A percentile compares a stretch with the other conserved stretches of the same genome.
phyloP scores from a whole-genome alignment of 2,329 filamentous ascomycete genomes.

The Hymenoscyphus scutula region DNA sequence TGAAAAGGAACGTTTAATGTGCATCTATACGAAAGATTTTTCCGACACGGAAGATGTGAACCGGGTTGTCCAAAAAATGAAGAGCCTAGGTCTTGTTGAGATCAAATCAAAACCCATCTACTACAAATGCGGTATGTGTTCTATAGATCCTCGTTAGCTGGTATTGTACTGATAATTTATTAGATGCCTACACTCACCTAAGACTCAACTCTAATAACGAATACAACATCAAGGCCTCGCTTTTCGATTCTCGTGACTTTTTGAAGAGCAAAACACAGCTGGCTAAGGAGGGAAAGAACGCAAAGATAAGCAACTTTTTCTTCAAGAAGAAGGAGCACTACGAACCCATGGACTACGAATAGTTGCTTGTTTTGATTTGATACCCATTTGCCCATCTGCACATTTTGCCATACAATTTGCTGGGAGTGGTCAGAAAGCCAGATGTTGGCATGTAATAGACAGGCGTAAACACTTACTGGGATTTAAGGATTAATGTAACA shows the following conservation, averaged over 20 bases:
- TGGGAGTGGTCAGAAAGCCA: background rate
- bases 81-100: conserved; percentile 59
- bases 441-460: background rate
- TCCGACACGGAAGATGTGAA: conserved; percentile 64
- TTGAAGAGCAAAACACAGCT: conserved; percentile 19
- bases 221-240: conserved; percentile 59
- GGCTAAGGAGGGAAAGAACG: conserved; percentile 7
- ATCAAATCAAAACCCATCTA: conserved; percentile 55
- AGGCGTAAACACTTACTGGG: conserved; percentile 1
- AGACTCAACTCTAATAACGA: conserved; percentile 59
- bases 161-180: conserved; percentile 1
- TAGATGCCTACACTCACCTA: conserved; percentile 68
- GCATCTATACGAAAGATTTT: conserved; percentile 77
- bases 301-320: conserved; percentile 22
- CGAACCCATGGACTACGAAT: conserved; percentile 20
- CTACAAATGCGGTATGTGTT: conserved; percentile 58
- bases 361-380: conserved; percentile 15
- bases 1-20: conserved; percentile 58
- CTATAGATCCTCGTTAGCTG: background rate
- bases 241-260: conserved; percentile 49
- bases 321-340: conserved; percentile 27
- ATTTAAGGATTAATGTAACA: background rate
- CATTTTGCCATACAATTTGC: background rate
- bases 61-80: conserved; percentile 62
- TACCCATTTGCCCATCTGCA: conserved; percentile 15